Evolutionary conservation across 2,329 filamentous ascomycete species (phyloP).

Genomic region (Talaromyces sp.): DNA sequence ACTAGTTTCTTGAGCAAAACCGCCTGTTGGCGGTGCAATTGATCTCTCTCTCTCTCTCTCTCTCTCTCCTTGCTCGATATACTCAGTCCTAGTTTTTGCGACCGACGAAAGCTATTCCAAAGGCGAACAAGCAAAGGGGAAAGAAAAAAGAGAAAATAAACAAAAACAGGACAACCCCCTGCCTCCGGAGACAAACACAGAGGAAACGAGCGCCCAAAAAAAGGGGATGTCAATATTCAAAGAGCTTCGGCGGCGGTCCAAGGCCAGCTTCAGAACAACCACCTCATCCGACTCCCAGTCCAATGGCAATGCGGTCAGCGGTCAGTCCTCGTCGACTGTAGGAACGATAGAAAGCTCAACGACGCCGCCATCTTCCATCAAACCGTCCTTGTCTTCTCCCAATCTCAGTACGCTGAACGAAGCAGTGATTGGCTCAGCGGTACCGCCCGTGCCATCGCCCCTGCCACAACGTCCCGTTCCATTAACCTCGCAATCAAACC

Average conservation of each 20-base stretch:
- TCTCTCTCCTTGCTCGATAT: background rate
- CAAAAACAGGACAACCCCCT: too few species aligned
- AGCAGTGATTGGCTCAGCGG: slow-evolving; percentile 28
- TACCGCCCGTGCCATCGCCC: slow-evolving; percentile 35
- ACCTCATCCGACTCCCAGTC: slow-evolving; percentile 43
- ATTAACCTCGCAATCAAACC: slow-evolving; percentile 36
- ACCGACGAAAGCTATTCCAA: background rate
- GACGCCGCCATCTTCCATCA: slow-evolving; percentile 70
- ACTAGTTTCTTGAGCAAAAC: background rate
- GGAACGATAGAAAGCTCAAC: slow-evolving; percentile 53
- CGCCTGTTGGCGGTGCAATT: slow-evolving; percentile 6
- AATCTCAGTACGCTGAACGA: slow-evolving; percentile 53
- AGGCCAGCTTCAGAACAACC: slow-evolving; percentile 66
- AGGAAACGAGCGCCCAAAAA: background rate
- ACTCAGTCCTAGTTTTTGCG: background rate
- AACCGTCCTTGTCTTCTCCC: slow-evolving; percentile 62
- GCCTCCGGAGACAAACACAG: too few species aligned
- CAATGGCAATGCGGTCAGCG: slow-evolving; percentile 60
- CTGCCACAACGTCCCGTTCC: slow-evolving; percentile 47
- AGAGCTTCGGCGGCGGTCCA: slow-evolving; percentile 72
- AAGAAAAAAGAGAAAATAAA: background rate
- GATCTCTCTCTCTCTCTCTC: background rate
- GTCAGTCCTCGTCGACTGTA: slow-evolving; percentile 59
- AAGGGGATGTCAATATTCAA: slow-evolving; percentile 62
- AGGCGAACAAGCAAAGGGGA: background rate